Conservation (phyloP, 306 rosid genomes). For the Quercus dentata region DNA sequence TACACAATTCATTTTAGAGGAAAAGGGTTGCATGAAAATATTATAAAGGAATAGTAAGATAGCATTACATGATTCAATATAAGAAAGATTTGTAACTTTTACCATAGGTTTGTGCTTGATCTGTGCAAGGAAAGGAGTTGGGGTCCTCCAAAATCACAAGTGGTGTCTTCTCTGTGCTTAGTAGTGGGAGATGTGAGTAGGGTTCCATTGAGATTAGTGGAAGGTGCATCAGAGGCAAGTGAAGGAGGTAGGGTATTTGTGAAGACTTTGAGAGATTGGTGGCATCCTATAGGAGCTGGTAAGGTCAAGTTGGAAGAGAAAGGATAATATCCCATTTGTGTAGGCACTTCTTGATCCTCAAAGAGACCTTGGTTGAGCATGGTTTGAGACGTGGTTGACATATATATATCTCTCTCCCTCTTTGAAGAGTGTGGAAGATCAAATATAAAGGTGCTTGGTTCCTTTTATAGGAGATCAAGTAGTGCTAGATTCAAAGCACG, state of each 20-base stretch:
- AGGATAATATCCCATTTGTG: conserved; percentile 65
- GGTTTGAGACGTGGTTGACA: conserved; percentile 45
- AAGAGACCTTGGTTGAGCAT: conserved; percentile 49
- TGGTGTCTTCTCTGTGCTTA: conserved; percentile 42
- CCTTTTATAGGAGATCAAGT: background rate
- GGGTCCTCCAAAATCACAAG: conserved; percentile 43
- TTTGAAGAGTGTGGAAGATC: conserved; percentile 18
- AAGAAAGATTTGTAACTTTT: conserved; percentile 1
- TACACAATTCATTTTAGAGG: background rate
- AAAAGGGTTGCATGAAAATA: background rate
- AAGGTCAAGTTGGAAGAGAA: conserved; percentile 53
- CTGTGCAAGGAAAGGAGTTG: conserved; percentile 83
- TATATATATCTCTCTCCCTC: conserved; percentile 22
- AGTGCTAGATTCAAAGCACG: conserved; percentile 13
- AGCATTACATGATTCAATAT: background rate
- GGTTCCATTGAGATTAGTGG: conserved; percentile 62
- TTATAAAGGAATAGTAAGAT: background rate
- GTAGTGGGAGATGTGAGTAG: conserved; percentile 43
- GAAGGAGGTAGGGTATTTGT: conserved; percentile 34
- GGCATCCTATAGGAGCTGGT: conserved; percentile 45
- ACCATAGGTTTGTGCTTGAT: conserved; percentile 77
- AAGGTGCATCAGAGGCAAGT: conserved; percentile 41
- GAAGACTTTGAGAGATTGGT: conserved; percentile 54
- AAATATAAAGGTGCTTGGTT: background rate
- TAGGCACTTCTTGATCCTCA: conserved; percentile 53